Percentiles rank a stretch among this genome's conserved stretches.
Evolutionary conservation across 2,329 filamentous ascomycete species (phyloP).

Genomic region (Xylaria sp.): DNA sequence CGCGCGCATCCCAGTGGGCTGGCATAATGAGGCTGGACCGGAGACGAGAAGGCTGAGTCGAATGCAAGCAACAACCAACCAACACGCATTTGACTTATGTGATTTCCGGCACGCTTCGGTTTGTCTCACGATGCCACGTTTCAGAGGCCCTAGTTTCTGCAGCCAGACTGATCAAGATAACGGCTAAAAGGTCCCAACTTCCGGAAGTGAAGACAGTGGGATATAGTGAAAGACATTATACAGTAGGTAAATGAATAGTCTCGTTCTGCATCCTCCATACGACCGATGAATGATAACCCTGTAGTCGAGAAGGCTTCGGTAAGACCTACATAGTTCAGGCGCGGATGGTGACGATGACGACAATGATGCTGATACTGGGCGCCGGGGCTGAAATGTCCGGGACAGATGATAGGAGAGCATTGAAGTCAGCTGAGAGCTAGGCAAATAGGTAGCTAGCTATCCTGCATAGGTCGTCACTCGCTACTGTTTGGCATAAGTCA

Average conservation of each 20-base stretch:
- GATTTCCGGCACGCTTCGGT: slow-evolving; percentile 3
- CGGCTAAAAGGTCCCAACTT: slow-evolving; percentile 6
- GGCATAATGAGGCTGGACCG: neutral
- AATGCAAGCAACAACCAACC: slow-evolving; percentile 7
- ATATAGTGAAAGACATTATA: neutral
- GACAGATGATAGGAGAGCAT: neutral
- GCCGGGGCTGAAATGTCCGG: slow-evolving; percentile 14
- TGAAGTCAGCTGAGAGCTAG: slow-evolving; percentile 18
- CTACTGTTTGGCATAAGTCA: neutral
- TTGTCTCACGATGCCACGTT: neutral
- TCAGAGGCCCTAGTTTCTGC: neutral
- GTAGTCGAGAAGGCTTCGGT: neutral
- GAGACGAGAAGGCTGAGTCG: slow-evolving; percentile 11
- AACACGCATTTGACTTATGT: neutral
- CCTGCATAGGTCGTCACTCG: slow-evolving; percentile 14
- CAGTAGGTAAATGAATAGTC: neutral
- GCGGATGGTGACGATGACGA: neutral
- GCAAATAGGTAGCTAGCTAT: no score
- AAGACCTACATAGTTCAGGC: slow-evolving; percentile 10
- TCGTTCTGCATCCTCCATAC: slow-evolving; percentile 1
- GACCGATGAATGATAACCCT: neutral
- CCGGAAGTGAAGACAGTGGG: neutral
- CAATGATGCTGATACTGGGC: neutral
- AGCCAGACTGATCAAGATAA: neutral
- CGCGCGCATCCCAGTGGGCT: neutral